Evolutionary conservation across 768 basidiomycete genomes (phyloP).

Genomic region (Chalciporus chontae): DNA sequence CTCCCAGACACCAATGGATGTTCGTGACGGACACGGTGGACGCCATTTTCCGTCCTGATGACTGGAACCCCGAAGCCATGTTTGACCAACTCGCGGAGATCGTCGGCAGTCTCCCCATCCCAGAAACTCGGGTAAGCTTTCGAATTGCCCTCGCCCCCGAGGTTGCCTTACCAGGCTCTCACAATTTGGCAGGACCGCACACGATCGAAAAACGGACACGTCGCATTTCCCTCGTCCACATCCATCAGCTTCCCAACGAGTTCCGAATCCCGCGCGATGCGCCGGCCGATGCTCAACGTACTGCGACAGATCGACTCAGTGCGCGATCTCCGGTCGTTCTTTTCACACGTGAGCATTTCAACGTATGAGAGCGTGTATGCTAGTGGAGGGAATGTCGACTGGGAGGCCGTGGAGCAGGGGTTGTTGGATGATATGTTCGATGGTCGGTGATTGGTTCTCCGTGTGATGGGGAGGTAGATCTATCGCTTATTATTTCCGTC

Average conservation of each 20-base stretch:
- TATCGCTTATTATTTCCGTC: neutral
- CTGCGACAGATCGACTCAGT: constrained; percentile 80
- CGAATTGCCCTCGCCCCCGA: neutral
- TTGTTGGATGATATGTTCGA: constrained; percentile 91
- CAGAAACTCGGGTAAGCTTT: constrained; percentile 31
- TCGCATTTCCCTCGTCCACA: constrained; percentile 21
- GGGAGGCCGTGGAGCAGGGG: constrained; percentile 81
- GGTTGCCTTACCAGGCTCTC: neutral
- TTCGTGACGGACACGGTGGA: constrained; percentile 98
- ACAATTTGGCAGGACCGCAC: constrained; percentile 21
- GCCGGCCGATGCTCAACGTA: constrained; percentile 68
- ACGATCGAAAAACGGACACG: constrained; percentile 20
- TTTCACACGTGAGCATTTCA: constrained; percentile 82
- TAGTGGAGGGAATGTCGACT: constrained; percentile 78
- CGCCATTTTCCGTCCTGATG: constrained; percentile 83
- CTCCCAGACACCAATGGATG: constrained; percentile 88
- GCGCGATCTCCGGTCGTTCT: constrained; percentile 84
- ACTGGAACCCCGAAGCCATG: constrained; percentile 82
- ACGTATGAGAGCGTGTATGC: constrained; percentile 91
- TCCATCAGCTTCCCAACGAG: constrained; percentile 27
- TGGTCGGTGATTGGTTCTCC: constrained; percentile 46
- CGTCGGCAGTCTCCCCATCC: constrained; percentile 59
- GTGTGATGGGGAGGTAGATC: neutral
- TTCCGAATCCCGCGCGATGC: constrained; percentile 47
- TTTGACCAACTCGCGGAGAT: constrained; percentile 89